phyloP scores from a whole-genome alignment of 1,284 basidiomycete species.

The Microbotryum silenes-acaulis region DNA sequence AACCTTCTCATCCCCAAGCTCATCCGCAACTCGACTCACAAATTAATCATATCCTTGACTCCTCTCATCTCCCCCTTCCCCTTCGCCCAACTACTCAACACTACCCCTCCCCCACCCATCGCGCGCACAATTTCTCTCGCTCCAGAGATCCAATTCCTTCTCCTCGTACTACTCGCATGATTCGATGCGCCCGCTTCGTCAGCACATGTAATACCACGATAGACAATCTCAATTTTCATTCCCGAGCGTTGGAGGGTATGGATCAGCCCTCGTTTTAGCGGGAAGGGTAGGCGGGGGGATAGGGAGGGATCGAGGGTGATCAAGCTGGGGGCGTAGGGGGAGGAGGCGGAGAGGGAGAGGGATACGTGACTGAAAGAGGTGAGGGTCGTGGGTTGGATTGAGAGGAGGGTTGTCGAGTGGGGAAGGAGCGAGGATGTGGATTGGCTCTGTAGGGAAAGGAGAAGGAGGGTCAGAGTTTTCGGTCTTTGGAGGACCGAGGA shows the following conservation, averaged over 20 bases:
- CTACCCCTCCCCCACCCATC: slow-evolving; percentile 63
- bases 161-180: slow-evolving; percentile 39
- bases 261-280: slow-evolving; percentile 71
- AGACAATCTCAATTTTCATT: slow-evolving; percentile 70
- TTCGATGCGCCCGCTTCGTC: slow-evolving; percentile 40
- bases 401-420: slow-evolving; percentile 46
- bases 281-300: slow-evolving; percentile 65
- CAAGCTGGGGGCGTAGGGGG: slow-evolving; percentile 68
- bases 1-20: no score
- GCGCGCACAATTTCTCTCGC: slow-evolving; percentile 64
- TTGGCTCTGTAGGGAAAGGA: slow-evolving; percentile 15
- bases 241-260: slow-evolving; percentile 74
- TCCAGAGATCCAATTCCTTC: slow-evolving; percentile 73
- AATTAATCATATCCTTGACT: slow-evolving; percentile 60
- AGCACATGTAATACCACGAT: slow-evolving; percentile 60
- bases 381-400: slow-evolving; percentile 62
- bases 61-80: slow-evolving; percentile 55
- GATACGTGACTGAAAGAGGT: slow-evolving; percentile 67
- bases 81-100: slow-evolving; percentile 58
- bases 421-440: slow-evolving; percentile 26
- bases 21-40: slow-evolving; percentile 47
- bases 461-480: neutral
- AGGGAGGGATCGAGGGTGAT: slow-evolving; percentile 68
- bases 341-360: slow-evolving; percentile 68
- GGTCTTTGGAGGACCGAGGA: neutral